Evolutionary conservation across 2,329 filamentous ascomycete genomes (phyloP), one percentile per base, ranked within the genome.

Genomic region (Rugonectria rugulosa): DNA sequence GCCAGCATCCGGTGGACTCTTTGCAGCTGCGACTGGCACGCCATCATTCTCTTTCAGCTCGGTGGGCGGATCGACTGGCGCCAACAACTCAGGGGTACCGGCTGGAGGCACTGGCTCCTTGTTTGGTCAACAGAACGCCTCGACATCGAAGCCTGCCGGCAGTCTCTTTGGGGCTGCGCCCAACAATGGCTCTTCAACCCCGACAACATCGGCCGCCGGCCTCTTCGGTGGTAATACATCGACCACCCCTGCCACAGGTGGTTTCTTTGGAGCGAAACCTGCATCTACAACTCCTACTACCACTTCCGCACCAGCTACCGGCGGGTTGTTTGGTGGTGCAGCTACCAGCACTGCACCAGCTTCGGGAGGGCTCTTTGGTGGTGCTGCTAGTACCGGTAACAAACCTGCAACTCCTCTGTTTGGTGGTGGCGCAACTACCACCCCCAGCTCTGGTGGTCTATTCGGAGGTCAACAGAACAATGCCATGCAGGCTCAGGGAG

Each of bases 11-110:
- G 73, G 73, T 12, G 65, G 70, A 17, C 62, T 81, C 8, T 81
- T 82, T 63, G 77, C 77, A 38, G 59, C 60, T 53, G 67, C 67
- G 31, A 60, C 62, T 26, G 66, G 68, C 34, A 60, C 72, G 20
- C 63, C 77, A 20, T 56, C 61, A 8, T 80, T 82, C 65, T 74
- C 75, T 9, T 83, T 83, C 57, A 74, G 74, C 29, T 65, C 60
- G 17, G 24, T 65, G 20, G 66, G 64, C 34, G 60, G 60, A 27
- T 56, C 64, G 27, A 54, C 65, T n/a, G n/a, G n/a, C n/a, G n/a
- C n/a, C n/a, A n/a, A n/a, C n/a, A n/a, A n/a, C n/a, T n/a, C 70
- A 7, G 51, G 72, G 9, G 45, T 70, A 8, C 51, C 72, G 5
- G 67, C 65, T 27, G 67, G n/a, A n/a, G n/a, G n/a, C 53, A 56